Evolutionary conservation across 768 basidiomycete species (phyloP), one percentile per base, ranked within the genome.

Genomic region (Symmetrospora coprosmae): DNA sequence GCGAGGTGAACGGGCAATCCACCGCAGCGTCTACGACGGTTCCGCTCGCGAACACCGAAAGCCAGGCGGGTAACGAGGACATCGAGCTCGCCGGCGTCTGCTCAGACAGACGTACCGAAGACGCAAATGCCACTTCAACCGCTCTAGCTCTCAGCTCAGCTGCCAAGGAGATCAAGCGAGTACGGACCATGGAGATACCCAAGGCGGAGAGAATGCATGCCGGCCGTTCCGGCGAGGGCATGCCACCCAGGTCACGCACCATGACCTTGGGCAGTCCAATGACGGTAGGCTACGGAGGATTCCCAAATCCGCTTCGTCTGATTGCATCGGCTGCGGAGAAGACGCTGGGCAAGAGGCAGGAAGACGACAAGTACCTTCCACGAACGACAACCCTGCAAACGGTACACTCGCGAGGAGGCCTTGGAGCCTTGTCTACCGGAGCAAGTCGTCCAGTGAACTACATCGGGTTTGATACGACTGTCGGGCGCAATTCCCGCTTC

Each of bases 391-490:
- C 87, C 9, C 35, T 71, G 13, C 72, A 74, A 14, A 60, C 60
- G 64, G 70, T 53, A 64, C 71, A 49, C 60, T 71, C 66, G 50
- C 66, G 21, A 59, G 69, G 40, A 31, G 61, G 48, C 47, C 61
- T 50, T 27, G 50, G 30, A 50, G 41, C 49, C 75, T 75, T 5
- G 78, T 79, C 7, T 73, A 74, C 55, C 71, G 70, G 33, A 55
- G 34, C 48, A 58, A 70, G 41, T 28, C 75, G 72, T 14, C 52
- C 73, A 0, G 88, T 85, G 1, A 75, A 85, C 0, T 96, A 96
- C 71, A 83, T 96, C 60, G 79, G 82, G 1, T 96, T 94, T 69
- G 81, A 87, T 43, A 85, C 87, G 5, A 58, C 69, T n/a, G 71
- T 71, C 14, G 68, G 69, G 0, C 40, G 72, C 53, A 69, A 73